These are phyloP conservation scores for Amauroascus verrucosus DNA, from an alignment of 2,329 filamentous ascomycete genomes.

Conservation along the genomic window DNA sequence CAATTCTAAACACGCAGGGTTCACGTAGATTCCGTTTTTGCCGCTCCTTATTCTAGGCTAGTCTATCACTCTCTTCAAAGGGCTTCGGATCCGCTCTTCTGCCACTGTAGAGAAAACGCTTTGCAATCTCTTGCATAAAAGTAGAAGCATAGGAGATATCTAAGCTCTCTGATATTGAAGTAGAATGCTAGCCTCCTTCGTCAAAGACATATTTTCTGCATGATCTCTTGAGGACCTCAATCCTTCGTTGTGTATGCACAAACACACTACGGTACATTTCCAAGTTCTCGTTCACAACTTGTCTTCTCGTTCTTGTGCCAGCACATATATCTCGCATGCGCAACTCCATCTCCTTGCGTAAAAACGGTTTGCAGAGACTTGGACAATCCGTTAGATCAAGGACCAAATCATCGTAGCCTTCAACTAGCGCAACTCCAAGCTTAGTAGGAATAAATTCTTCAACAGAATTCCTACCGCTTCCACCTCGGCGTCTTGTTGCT, in stretches of 20 bases:
- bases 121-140: no score
- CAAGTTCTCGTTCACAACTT: slow-evolving; percentile 72
- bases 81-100: no score
- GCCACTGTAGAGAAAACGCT: no score
- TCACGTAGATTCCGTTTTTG: no score
- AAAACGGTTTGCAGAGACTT: slow-evolving; percentile 86
- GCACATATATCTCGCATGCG: slow-evolving; percentile 97
- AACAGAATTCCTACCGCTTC: slow-evolving; percentile 42
- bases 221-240: slow-evolving; percentile 52
- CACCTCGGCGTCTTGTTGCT: slow-evolving; percentile 48
- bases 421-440: slow-evolving; percentile 79
- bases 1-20: no score
- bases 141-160: no score
- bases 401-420: slow-evolving; percentile 90
- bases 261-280: slow-evolving; percentile 82
- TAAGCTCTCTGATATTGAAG: no score
- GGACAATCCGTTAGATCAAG: slow-evolving; percentile 56
- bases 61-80: no score
- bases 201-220: slow-evolving; percentile 48
- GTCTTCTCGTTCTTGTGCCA: slow-evolving; percentile 61
- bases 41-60: no score
- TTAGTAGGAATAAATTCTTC: slow-evolving; percentile 89
- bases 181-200: background rate
- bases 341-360: slow-evolving; percentile 94
- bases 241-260: slow-evolving; percentile 64